Conservation (phyloP, 1,284 basidiomycete species). For the Agaricales sp. region DNA sequence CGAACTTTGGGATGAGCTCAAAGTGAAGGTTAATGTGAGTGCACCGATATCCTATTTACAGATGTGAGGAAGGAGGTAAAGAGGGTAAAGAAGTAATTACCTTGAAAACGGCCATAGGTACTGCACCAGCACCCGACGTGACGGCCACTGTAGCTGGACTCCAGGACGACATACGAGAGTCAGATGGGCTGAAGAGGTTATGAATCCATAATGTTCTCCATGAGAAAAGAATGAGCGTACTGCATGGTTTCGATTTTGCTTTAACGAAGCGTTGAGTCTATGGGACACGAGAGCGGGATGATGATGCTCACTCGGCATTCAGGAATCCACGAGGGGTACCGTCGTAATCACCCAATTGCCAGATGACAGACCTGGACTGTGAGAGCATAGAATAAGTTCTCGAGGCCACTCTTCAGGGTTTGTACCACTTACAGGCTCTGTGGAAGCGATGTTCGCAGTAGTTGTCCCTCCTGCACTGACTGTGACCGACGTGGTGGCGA, state of each 20-base stretch:
- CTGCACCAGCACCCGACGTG: conserved; percentile 16
- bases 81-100: conserved; percentile 3
- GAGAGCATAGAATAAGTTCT: no score
- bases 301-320: conserved; percentile 24
- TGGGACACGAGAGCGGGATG: not conserved
- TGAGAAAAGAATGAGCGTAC: conserved; percentile 13
- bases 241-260: conserved; percentile 30
- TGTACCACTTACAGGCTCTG: conserved; percentile 17
- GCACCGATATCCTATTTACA: conserved; percentile 17
- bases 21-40: conserved; percentile 18
- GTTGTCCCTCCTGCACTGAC: conserved; percentile 21
- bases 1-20: conserved; percentile 15
- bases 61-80: not conserved
- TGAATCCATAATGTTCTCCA: not conserved
- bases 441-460: conserved; percentile 22
- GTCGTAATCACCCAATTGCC: conserved; percentile 30
- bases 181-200: conserved; percentile 19
- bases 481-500: conserved; percentile 20
- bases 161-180: conserved; percentile 25
- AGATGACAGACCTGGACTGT: conserved; percentile 22
- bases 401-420: no score
- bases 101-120: conserved; percentile 32
- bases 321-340: conserved; percentile 29
- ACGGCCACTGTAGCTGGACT: conserved; percentile 24
- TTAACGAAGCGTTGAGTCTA: conserved; percentile 2